phyloP scores from a whole-genome alignment of 768 basidiomycete species.

The Leccinum rimulosum region DNA sequence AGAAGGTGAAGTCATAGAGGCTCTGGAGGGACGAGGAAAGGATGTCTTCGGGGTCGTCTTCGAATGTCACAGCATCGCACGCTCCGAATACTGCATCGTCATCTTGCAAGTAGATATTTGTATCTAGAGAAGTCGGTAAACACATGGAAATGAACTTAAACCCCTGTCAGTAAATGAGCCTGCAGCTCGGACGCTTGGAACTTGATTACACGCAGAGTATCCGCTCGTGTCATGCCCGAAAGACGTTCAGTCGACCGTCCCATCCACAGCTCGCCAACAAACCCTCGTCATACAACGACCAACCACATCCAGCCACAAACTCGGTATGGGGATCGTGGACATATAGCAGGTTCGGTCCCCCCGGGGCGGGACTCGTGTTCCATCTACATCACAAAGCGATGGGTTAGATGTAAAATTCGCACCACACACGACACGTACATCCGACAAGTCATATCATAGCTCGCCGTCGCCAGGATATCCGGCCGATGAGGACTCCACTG shows the following conservation, averaged over 20 bases:
- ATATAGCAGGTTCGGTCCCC: conserved; percentile 51
- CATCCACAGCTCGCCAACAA: conserved; percentile 87
- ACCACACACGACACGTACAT: conserved; percentile 55
- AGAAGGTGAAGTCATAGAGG: conserved; percentile 58
- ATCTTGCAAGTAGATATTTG: neutral
- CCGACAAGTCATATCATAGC: conserved; percentile 96
- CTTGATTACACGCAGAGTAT: neutral
- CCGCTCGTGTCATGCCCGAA: conserved; percentile 43
- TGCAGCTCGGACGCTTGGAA: neutral
- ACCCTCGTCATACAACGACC: conserved; percentile 91
- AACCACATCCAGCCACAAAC: conserved; percentile 88
- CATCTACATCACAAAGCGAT: conserved; percentile 48
- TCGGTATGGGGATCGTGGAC: conserved; percentile 91
- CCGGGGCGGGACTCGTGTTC: conserved; percentile 57
- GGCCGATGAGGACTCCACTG: conserved; percentile 84
- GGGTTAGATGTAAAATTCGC: neutral
- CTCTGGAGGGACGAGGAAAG: conserved; percentile 60
- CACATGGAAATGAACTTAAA: neutral
- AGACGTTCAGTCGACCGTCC: conserved; percentile 84
- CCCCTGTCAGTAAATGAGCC: neutral
- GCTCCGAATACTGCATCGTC: neutral
- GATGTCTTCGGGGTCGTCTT: conserved; percentile 59
- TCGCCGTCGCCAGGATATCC: conserved; percentile 65
- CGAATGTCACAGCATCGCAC: neutral
- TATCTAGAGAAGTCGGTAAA: neutral